These are phyloP conservation scores for Leishmania tarentolae DNA, from an alignment of 208 protist genomes.

Conservation along the genomic window DNA sequence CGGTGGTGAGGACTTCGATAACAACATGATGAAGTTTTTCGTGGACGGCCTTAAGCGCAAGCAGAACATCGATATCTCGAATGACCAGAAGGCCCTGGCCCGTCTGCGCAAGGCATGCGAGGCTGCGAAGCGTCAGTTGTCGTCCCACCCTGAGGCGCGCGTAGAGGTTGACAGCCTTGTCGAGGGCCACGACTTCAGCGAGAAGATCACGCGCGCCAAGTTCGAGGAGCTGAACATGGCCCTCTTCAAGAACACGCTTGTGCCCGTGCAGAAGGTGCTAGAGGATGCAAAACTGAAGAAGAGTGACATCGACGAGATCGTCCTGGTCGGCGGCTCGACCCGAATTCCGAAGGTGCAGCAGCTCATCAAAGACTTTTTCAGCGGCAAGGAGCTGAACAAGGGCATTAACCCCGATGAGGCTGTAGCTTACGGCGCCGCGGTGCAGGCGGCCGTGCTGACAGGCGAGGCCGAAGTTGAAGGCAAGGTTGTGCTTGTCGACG, in stretches of 20 bases:
- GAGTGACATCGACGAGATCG: constrained; percentile 92
- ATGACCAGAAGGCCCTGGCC: constrained; percentile 69
- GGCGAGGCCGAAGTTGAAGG: constrained; percentile 69
- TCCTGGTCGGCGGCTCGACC: constrained; percentile 96
- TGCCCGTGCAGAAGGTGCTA: constrained; percentile 88
- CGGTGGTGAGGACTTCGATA: constrained; percentile 99
- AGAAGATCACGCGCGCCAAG: constrained; percentile 96
- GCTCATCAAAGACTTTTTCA: constrained; percentile 95
- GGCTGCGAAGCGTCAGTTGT: constrained; percentile 98
- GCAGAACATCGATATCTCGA: constrained; percentile 69
- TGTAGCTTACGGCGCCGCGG: constrained; percentile 95
- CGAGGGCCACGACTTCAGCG: constrained; percentile 98
- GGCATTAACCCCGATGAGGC: constrained; percentile 95
- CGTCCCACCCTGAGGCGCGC: constrained; percentile 84
- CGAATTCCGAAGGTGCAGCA: constrained; percentile 99
- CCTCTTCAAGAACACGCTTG: constrained; percentile 86
- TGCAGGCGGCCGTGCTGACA: constrained; percentile 96
- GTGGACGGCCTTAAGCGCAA: constrained; percentile 94
- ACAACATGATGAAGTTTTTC: constrained; percentile 97
- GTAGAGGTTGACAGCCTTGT: constrained; percentile 98
- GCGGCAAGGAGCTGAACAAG: constrained; percentile 92
- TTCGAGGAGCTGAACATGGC: constrained; percentile 97
- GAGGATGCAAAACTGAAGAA: constrained; percentile 91
- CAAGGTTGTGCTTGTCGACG: constrained; percentile 79
- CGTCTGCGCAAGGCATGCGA: constrained; percentile 91